Conservation (phyloP, 1,139 yeast species). For the Sugiyamaella grinbergsii region DNA sequence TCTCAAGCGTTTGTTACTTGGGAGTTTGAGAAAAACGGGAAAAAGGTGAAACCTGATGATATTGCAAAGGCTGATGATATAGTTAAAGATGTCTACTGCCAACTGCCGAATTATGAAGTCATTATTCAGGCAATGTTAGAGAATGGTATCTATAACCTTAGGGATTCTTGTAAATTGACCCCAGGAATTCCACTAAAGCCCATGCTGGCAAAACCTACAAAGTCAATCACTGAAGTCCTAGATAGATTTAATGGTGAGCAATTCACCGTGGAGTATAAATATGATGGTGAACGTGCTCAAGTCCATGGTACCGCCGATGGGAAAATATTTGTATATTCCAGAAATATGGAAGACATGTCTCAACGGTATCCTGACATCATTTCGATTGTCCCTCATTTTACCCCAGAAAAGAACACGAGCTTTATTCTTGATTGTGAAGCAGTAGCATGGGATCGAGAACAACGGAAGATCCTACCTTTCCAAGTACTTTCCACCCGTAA, state of each 20-base stretch:
- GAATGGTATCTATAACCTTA: constrained; percentile 65
- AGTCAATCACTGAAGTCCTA: constrained; percentile 83
- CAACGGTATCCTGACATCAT: constrained; percentile 91
- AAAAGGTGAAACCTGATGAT: constrained; percentile 29
- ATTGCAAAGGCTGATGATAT: constrained; percentile 65
- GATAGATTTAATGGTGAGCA: constrained; percentile 83
- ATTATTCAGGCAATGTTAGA: constrained; percentile 67
- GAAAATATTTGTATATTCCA: constrained; percentile 71
- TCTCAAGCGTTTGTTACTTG: constrained; percentile 78
- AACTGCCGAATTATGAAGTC: constrained; percentile 86
- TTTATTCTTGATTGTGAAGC: constrained; percentile 95
- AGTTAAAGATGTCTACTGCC: constrained; percentile 82
- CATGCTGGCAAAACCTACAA: constrained; percentile 97
- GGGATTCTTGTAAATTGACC: constrained; percentile 69
- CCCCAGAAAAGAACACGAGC: constrained; percentile 47
- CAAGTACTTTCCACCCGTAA: constrained; percentile 91
- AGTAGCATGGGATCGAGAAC: constrained; percentile 92
- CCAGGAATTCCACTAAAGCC: constrained; percentile 97
- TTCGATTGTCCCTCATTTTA: constrained; percentile 64
- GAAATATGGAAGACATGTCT: constrained; percentile 97
- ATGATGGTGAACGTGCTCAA: constrained; percentile 98
- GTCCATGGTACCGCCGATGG: constrained; percentile 76
- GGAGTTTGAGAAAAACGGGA: constrained; percentile 46
- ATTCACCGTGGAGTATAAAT: constrained; percentile 94
- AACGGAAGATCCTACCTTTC: constrained; percentile 80